Conservation (phyloP, 1,284 basidiomycete species). For the Anthracocystis setariae region DNA sequence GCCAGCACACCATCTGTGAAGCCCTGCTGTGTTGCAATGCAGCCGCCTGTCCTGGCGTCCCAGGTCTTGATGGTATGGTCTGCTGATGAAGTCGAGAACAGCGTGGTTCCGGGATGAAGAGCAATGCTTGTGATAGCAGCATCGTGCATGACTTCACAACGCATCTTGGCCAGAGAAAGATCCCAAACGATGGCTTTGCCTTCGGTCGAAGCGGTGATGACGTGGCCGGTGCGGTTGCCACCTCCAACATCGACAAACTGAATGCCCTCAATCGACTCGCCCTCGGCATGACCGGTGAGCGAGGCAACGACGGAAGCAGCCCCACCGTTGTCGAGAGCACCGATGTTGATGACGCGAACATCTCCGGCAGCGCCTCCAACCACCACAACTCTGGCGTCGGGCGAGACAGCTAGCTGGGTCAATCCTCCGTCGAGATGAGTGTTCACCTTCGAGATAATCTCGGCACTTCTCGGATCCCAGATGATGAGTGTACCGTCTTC, state of each 20-base stretch:
- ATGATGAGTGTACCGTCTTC: conserved; percentile 84
- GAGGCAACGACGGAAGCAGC: conserved; percentile 80
- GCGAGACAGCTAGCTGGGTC: conserved; percentile 85
- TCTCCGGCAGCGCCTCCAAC: conserved; percentile 86
- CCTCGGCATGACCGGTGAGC: conserved; percentile 84
- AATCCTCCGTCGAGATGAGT: conserved; percentile 77
- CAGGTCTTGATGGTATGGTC: conserved; percentile 88
- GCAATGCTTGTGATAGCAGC: conserved; percentile 51
- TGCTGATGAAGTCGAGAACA: conserved; percentile 74
- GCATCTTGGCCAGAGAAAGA: conserved; percentile 73
- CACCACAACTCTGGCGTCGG: conserved; percentile 75
- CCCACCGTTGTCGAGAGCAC: conserved; percentile 70
- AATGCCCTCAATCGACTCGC: conserved; percentile 88
- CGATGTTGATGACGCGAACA: conserved; percentile 84
- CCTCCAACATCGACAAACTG: conserved; percentile 83
- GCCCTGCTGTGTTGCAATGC: conserved; percentile 83
- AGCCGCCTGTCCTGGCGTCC: conserved; percentile 86
- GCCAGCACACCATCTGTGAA: conserved; percentile 83
- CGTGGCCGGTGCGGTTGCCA: conserved; percentile 73
- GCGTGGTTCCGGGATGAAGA: conserved; percentile 84
- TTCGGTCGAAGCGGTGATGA: conserved; percentile 90
- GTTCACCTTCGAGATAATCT: conserved; percentile 81
- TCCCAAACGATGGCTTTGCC: conserved; percentile 96
- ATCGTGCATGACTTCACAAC: conserved; percentile 47
- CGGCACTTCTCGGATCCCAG: conserved; percentile 87